Percentiles rank a stretch among this genome's conserved stretches.
Evolutionary conservation across 1,284 basidiomycete species (phyloP).

Genomic region (Apiotrichum mycotoxinovorans): DNA sequence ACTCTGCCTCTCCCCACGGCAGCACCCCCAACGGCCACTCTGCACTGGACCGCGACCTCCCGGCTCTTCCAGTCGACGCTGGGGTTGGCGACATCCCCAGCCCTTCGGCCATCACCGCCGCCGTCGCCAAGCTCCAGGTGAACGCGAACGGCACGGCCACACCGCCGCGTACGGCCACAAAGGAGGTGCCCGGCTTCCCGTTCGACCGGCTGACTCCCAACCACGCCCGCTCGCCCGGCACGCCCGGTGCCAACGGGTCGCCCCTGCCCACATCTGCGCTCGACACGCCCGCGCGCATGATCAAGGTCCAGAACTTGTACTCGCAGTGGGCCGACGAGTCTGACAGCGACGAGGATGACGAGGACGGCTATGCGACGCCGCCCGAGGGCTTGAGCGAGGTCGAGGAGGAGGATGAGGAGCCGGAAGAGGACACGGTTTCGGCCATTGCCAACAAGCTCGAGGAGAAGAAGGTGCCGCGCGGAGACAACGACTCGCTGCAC

Average conservation of each 20-base stretch:
- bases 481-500: not conserved
- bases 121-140: constrained; percentile 1
- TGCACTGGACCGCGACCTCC: not conserved
- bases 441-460: not conserved
- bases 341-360: constrained; percentile 34
- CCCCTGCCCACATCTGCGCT: not conserved
- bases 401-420: constrained; percentile 47
- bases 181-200: not conserved
- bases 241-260: not conserved
- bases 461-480: not conserved
- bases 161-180: not conserved
- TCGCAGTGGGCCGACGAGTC: constrained; percentile 44
- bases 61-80: not conserved
- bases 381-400: constrained; percentile 49
- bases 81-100: not conserved
- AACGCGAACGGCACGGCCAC: not conserved
- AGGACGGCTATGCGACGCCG: constrained; percentile 44
- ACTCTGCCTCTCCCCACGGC: not conserved
- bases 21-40: not conserved
- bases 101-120: not conserved
- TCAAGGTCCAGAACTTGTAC: constrained; percentile 27
- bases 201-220: not conserved
- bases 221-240: no score
- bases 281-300: not conserved
- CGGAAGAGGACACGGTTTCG: constrained; percentile 6